Conservation (phyloP, 176 grass and related monocot genomes). For the Microstegium vimineum region DNA sequence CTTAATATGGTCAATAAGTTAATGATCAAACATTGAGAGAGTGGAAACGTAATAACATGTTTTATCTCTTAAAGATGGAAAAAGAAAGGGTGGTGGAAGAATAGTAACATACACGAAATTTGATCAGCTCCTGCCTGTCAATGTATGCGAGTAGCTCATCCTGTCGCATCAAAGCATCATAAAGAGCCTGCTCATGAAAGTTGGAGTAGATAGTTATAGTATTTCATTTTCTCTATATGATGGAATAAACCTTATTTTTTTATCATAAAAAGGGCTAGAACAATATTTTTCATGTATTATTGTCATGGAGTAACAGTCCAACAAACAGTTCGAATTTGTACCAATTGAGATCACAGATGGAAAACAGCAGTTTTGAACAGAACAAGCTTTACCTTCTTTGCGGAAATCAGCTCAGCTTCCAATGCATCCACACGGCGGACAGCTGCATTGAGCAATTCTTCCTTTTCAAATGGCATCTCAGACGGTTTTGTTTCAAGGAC, state of each 20-base stretch:
- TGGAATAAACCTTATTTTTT: background rate
- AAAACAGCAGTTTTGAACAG: background rate
- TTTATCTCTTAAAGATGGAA: background rate
- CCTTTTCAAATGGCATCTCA: constrained; percentile 89
- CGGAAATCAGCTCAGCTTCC: constrained; percentile 94
- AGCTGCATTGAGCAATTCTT: constrained; percentile 85
- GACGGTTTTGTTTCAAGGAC: constrained; percentile 77
- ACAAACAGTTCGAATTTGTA: background rate
- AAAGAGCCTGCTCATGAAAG: constrained; percentile 53
- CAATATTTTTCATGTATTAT: background rate
- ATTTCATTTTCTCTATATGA: background rate
- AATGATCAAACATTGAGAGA: background rate
- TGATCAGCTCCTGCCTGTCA: constrained; percentile 75
- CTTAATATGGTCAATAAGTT: background rate
- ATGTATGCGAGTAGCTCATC: constrained; percentile 90
- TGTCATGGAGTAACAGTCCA: background rate
- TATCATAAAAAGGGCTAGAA: background rate
- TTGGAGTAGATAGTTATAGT: background rate
- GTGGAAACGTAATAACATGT: no score
- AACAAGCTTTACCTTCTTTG: constrained; percentile 74
- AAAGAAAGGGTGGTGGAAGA: background rate
- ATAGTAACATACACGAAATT: constrained; percentile 64
- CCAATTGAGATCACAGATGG: background rate
- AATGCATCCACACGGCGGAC: constrained; percentile 87
- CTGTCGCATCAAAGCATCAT: constrained; percentile 91